phyloP scores from a whole-genome alignment of 805 yeast species.

The Yueomyces sinensis region DNA sequence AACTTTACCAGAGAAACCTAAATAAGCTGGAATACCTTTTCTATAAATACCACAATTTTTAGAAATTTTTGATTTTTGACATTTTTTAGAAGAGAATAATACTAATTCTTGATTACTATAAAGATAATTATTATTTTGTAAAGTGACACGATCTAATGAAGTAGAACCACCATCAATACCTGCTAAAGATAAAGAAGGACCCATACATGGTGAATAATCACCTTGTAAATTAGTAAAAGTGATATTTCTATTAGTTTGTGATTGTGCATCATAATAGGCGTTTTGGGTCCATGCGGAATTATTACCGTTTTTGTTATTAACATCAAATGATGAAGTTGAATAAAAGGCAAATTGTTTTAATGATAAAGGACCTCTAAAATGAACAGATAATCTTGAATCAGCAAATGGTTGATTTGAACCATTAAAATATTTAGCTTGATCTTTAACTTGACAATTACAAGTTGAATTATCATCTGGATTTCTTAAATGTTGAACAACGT shows the following conservation, averaged over 20 bases:
- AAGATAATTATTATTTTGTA: constrained; percentile 34
- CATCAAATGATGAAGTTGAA: constrained; percentile 27
- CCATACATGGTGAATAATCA: constrained; percentile 43
- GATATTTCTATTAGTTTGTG: constrained; percentile 41
- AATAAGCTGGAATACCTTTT: constrained; percentile 53
- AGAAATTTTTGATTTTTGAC: constrained; percentile 36
- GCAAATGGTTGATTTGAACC: constrained; percentile 54
- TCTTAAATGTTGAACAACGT: constrained; percentile 10
- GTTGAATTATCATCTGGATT: constrained; percentile 5
- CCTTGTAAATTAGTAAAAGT: constrained; percentile 56
- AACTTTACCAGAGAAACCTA: constrained; percentile 49
- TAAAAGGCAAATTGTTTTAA: constrained; percentile 48
- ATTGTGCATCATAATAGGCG: constrained; percentile 37
- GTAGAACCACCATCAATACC: constrained; percentile 39
- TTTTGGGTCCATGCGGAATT: constrained; percentile 40
- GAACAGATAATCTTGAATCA: constrained; percentile 55
- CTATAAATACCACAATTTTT: constrained; percentile 68
- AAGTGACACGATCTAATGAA: constrained; percentile 31
- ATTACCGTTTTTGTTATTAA: constrained; percentile 8
- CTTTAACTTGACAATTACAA: constrained; percentile 13
- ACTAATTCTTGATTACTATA: constrained; percentile 45
- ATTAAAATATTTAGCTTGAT: constrained; percentile 15
- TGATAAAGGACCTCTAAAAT: constrained; percentile 57
- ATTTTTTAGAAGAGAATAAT: constrained; percentile 41
- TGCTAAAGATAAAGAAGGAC: constrained; percentile 50